Base-by-base conservation (phyloP, 2,329 filamentous ascomycete genomes). In the Colletotrichum ledebouriae region DNA sequence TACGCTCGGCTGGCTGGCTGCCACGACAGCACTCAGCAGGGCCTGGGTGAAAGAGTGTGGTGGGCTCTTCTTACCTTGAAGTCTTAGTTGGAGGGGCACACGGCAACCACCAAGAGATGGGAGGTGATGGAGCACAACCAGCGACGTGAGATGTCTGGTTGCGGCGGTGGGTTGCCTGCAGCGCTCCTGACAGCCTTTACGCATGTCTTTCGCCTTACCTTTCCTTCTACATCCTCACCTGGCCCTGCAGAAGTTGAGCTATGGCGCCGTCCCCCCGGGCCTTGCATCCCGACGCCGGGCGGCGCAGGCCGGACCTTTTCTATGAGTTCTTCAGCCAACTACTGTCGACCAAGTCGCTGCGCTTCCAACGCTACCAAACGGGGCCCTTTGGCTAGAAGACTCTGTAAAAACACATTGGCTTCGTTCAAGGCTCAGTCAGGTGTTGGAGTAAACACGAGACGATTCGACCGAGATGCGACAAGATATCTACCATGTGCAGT, bases 1-100 rank as follows among this genome's bases (percentile, higher is more conserved):
- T 50, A 52, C 63, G 59, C 63, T 39, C 53, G 64, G 53, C 64
- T 52, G 59, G 46, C 60, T 41, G 59, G 55, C 60, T 68, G 65
- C 65, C 65, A 68, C 60, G 60, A 68, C 65, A 56, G 57, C 55
- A 17, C 57, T 20, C 12, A 61, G 52, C 29, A 65, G 53, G 46
- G 53, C 53, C 4, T 25, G 25, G 25, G 10, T 25, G 29, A 29
- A 49, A 53, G 29, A 29, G 37, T 63, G 52, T 42, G 29, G 29
- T 52, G 47, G 34, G 44, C 41, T 39, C 20, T 25, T 17, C 29
- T 49, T 2, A 6, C 50, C 44, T 25, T 44, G 25, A 34, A 33
- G 46, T 61, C 25, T 46, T 39, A 25, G 44, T 13, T 39, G 42
- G 42, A 49, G 44, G 44, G 44, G 44, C 44, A 29, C 44, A 17